Evolutionary conservation across 352 stramenopile species (phyloP).

Genomic region (Phytophthora brassicae): DNA sequence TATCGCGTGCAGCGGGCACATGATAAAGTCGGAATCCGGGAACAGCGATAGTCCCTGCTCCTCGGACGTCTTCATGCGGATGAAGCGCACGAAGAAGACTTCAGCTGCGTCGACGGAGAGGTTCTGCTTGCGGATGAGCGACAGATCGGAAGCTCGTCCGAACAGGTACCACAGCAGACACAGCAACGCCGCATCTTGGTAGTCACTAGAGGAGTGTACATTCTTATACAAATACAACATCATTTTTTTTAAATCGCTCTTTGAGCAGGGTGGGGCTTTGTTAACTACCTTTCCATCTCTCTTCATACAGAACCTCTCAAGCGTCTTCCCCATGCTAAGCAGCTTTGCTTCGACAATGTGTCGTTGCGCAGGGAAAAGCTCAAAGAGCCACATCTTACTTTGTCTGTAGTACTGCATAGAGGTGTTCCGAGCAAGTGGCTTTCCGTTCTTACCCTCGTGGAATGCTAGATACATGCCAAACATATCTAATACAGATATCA

Average conservation of each 20-base stretch:
- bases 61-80: slow-evolving; percentile 33
- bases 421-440: slow-evolving; percentile 10
- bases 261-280: slow-evolving; percentile 27
- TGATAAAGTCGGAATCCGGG: slow-evolving; percentile 12
- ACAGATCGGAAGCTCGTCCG: slow-evolving; percentile 28
- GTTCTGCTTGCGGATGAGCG: slow-evolving; percentile 22
- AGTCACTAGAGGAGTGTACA: slow-evolving; percentile 14
- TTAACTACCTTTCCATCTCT: slow-evolving; percentile 26
- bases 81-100: slow-evolving; percentile 32
- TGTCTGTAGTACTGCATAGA: slow-evolving; percentile 14
- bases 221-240: slow-evolving; percentile 30
- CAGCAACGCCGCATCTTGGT: slow-evolving; percentile 32
- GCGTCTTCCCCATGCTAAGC: background rate
- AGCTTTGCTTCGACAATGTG: slow-evolving; percentile 4
- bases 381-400: slow-evolving; percentile 2
- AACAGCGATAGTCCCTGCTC: slow-evolving; percentile 36
- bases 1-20: slow-evolving; percentile 23
- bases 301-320: slow-evolving; percentile 17
- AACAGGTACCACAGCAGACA: slow-evolving; percentile 40
- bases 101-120: slow-evolving; percentile 14
- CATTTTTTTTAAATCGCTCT: slow-evolving; percentile 22
- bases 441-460: slow-evolving; percentile 13
- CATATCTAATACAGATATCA: background rate
- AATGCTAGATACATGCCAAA: slow-evolving; percentile 11
- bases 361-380: background rate